Evolutionary conservation across 176 grass and related monocot genomes (phyloP).

Genomic region (Oryza nivara): DNA sequence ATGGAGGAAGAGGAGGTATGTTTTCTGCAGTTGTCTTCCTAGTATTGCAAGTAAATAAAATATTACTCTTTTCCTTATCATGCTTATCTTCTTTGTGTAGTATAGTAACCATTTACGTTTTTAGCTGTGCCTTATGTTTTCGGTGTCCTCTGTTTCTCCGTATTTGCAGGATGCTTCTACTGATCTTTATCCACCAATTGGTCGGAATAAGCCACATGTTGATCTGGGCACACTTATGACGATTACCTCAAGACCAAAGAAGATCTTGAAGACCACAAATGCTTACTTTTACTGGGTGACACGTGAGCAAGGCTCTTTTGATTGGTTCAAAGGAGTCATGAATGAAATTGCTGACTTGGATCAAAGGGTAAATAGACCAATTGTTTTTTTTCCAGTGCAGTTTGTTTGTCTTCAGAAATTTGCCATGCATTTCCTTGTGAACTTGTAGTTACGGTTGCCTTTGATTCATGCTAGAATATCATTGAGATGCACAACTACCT

Average conservation of each 20-base stretch:
- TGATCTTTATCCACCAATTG: slow-evolving; percentile 77
- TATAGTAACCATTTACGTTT: slow-evolving; percentile 1
- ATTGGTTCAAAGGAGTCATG: slow-evolving; percentile 99
- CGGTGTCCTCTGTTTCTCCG: neutral
- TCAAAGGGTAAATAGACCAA: slow-evolving; percentile 70
- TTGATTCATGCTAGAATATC: slow-evolving; percentile 60
- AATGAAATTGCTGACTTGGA: slow-evolving; percentile 94
- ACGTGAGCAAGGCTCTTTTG: slow-evolving; percentile 96
- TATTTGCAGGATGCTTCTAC: slow-evolving; percentile 66
- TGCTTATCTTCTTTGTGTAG: slow-evolving; percentile 3
- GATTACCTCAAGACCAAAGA: slow-evolving; percentile 67
- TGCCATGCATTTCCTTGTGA: slow-evolving; percentile 6
- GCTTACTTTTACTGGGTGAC: slow-evolving; percentile 99
- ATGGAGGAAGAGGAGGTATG: slow-evolving; percentile 91
- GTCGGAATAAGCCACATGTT: slow-evolving; percentile 69
- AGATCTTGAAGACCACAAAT: slow-evolving; percentile 83
- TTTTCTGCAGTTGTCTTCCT: slow-evolving; percentile 23
- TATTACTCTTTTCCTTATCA: neutral
- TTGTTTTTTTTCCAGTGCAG: slow-evolving; percentile 3
- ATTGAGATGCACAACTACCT: slow-evolving; percentile 99
- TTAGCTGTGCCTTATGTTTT: neutral
- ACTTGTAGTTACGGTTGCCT: slow-evolving; percentile 30
- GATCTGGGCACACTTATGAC: slow-evolving; percentile 83
- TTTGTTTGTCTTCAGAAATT: slow-evolving; percentile 28
- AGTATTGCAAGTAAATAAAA: slow-evolving; percentile 26